These are phyloP conservation scores for Ogataea nonfermentans DNA, from an alignment of 805 yeast species.

Conservation along the genomic window DNA sequence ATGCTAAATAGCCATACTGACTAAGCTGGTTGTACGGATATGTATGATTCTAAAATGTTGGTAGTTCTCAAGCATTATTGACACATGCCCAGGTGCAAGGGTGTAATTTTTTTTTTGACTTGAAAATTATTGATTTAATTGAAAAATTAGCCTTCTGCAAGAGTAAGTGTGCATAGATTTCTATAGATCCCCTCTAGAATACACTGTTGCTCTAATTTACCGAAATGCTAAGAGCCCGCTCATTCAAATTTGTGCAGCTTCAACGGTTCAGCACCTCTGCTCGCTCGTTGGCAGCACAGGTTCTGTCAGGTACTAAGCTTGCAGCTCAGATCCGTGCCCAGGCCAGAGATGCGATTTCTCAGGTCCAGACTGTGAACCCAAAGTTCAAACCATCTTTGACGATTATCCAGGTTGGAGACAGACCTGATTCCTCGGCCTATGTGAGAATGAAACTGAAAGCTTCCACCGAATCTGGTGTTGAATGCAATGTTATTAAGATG, in stretches of 20 bases:
- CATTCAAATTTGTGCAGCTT: constrained; percentile 4
- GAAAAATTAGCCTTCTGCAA: background rate
- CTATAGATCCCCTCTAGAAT: background rate
- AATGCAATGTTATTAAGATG: constrained; percentile 57
- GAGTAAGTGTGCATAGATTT: background rate
- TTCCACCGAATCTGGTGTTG: constrained; percentile 65
- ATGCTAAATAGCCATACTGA: too few species aligned
- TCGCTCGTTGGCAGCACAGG: constrained; percentile 25
- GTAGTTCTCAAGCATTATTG: too few species aligned
- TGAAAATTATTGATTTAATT: constrained; percentile 6
- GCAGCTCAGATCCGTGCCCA: constrained; percentile 45
- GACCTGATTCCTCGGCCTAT: constrained; percentile 80
- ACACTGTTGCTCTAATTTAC: background rate
- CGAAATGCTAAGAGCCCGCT: constrained; percentile 13
- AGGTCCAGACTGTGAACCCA: constrained; percentile 44
- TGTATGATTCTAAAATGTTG: too few species aligned
- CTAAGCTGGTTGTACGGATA: too few species aligned
- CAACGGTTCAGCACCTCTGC: constrained; percentile 21
- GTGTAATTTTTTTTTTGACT: constrained; percentile 7
- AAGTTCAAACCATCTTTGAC: constrained; percentile 63
- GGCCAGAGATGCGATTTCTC: constrained; percentile 40
- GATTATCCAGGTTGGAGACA: constrained; percentile 73
- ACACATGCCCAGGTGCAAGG: too few species aligned
- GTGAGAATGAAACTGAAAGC: constrained; percentile 80
- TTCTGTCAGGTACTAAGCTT: constrained; percentile 46